Base-by-base conservation (phyloP, 148 eudicot species). In the Heliosperma pusillum region DNA sequence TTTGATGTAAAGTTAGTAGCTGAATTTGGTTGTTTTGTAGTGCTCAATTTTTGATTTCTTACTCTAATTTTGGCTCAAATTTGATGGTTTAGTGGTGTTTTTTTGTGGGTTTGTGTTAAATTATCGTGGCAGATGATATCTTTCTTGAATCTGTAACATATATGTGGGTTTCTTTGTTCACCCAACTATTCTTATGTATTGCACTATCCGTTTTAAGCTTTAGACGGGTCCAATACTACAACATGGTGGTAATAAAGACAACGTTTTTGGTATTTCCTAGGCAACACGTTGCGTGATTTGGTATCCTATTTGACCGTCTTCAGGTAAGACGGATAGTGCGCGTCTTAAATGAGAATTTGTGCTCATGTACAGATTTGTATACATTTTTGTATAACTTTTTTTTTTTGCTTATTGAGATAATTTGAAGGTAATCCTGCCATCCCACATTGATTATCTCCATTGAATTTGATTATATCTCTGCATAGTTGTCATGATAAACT, bases 21-120 rank as follows among this genome's bases (percentile, higher is more conserved):
- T 45, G 29, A 13, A 15, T 24, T 59, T 59, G 64, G 64, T 29
- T 59, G 63, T 22, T 59, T 0, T 10, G 10, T 24, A 20, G 3
- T 21, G 26, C 8, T 2, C 24, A 22, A 20, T 59, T 9, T 59
- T 58, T 58, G 40, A 33, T 5, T 58, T 59, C 8, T 21, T 0
- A 59, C 25, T 59, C 10, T 22, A 21, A 27, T 59, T 36, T 70
- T 50, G 10, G 42, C 12, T 70, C n/a, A 24, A 70, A 50, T 70
- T 50, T 70, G 20, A 19, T 70, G 5, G 72, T 20, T 15, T 70
- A 24, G 25, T 27, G 59, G 1, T 50, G 40, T 1, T 24, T 26
- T 50, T 42, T 70, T 24, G 22, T 53, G 60, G 73, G 73, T 70
- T 70, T 70, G 61, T 70, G 73, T 22, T 45, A 8, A 69, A 42